Conservation (phyloP, 1,284 basidiomycete genomes). For the Tremellales sp. region DNA sequence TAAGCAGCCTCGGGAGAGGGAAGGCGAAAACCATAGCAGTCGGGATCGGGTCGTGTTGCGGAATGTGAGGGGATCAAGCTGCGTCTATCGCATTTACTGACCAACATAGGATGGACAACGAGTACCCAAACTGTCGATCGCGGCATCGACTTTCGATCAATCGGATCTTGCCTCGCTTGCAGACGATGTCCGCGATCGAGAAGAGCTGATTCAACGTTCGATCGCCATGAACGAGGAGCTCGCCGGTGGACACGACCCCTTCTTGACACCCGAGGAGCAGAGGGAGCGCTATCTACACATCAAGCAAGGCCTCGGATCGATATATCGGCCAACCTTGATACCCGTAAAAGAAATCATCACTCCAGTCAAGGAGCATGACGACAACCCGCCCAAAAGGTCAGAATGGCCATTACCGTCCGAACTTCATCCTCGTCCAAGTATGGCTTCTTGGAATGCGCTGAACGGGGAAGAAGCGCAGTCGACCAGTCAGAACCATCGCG, state of each 20-base stretch:
- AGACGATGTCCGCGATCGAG: background rate
- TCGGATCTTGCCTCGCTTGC: constrained; percentile 4
- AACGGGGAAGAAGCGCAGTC: background rate
- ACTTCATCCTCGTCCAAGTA: too few relatives aligned
- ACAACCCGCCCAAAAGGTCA: too few relatives aligned
- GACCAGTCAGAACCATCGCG: too few relatives aligned
- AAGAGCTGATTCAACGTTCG: background rate
- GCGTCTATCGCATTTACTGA: background rate
- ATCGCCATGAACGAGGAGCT: background rate
- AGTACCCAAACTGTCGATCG: constrained; percentile 15
- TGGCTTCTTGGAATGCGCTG: too few relatives aligned
- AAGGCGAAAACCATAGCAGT: too few relatives aligned
- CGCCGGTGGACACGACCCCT: background rate
- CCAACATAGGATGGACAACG: background rate
- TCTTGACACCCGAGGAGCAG: background rate
- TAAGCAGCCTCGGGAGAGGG: too few relatives aligned
- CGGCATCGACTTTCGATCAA: constrained; percentile 11
- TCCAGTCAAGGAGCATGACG: too few relatives aligned
- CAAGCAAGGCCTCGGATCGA: constrained; percentile 9
- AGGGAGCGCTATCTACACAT: background rate
- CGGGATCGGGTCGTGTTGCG: constrained; percentile 13
- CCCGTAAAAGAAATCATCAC: constrained; percentile 3
- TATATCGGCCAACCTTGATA: constrained; percentile 4
- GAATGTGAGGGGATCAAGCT: constrained; percentile 5
- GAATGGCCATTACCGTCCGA: too few relatives aligned